Conservation (phyloP, 2,329 filamentous ascomycete genomes). For the Bipolaris zeicola region DNA sequence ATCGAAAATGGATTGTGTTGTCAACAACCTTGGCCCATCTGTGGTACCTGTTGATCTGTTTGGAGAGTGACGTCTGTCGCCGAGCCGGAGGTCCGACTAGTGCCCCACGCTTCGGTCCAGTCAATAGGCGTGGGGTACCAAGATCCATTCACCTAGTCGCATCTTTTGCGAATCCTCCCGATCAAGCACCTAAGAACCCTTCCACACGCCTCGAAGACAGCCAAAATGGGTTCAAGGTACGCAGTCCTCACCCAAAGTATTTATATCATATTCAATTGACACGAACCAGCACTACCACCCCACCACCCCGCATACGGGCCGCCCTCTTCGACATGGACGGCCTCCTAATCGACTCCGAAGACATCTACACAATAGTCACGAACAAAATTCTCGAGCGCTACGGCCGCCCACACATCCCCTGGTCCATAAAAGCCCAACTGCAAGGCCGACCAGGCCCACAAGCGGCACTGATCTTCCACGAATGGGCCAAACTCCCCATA, state of each 20-base stretch:
- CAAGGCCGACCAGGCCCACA: slow-evolving; percentile 67
- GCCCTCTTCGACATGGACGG: slow-evolving; percentile 99
- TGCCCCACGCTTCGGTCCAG: slow-evolving; percentile 19
- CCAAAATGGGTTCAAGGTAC: slow-evolving; percentile 27
- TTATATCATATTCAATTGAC: background rate
- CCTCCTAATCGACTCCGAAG: slow-evolving; percentile 90
- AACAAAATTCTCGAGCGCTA: slow-evolving; percentile 82
- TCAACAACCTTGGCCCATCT: background rate
- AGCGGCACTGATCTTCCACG: slow-evolving; percentile 68
- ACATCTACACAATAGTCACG: slow-evolving; percentile 81
- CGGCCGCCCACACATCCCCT: slow-evolving; percentile 75
- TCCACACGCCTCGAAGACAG: background rate
- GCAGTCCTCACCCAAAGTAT: background rate
- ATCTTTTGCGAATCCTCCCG: slow-evolving; percentile 1
- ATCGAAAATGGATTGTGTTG: background rate
- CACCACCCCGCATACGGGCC: slow-evolving; percentile 76
- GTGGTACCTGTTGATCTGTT: slow-evolving; percentile 22
- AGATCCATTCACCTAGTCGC: slow-evolving; percentile 18
- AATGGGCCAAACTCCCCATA: slow-evolving; percentile 88
- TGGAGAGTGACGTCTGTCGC: slow-evolving; percentile 28
- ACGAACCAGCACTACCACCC: slow-evolving; percentile 18
- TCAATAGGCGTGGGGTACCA: slow-evolving; percentile 20
- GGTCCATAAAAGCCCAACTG: slow-evolving; percentile 90
- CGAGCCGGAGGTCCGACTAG: slow-evolving; percentile 13
- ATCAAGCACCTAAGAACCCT: slow-evolving; percentile 5